Base-by-base conservation (phyloP, 331 rosid genomes). In the Telfairia occidentalis region DNA sequence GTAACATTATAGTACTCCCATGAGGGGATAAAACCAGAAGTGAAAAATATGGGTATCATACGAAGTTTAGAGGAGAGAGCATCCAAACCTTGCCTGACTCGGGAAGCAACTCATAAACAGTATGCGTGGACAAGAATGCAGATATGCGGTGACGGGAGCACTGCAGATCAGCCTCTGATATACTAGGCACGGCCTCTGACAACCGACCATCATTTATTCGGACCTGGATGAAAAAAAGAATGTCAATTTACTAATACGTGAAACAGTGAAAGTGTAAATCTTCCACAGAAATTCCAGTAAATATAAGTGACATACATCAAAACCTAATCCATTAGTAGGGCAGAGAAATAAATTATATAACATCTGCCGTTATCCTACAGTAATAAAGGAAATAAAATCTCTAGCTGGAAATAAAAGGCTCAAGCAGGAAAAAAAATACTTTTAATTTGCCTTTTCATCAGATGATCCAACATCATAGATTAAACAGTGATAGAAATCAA, bases 71-170 rank as follows among this genome's bases (percentile, higher is more conserved):
- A 76, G 48, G 86, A 80, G 67, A 73, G 76, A 70, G 79, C 82
- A 75, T 83, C 87, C 99, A 85, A 95, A 95, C 99, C 99, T 95
- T 95, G 92, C 99, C 96, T 82, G 97, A 92, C 96, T 95, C 97
- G 0, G 99, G 99, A 76, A 95, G 96, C 83, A 95, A 82, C 84
- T 95, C 99, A 79, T 92, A 95, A 77, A 84, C 91, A 65, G 96
- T 88, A 76, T 79, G 89, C 42, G 82, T 65, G 13, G 93, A 92
- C 89, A 95, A 81, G 86, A 92, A 92, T 37, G 77, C 83, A 84
- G 96, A 86, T 60, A 95, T 83, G 42, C 90, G 90, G 75, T 87
- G 97, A 59, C 90, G 88, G 16, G 99, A 90, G 77, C 89, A 85
- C 87, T 86, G 96, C 80, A 89, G 66, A 79, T 88, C 96, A 81